phyloP scores from a whole-genome alignment of 768 basidiomycete genomes.

The Lactarius indigo region DNA sequence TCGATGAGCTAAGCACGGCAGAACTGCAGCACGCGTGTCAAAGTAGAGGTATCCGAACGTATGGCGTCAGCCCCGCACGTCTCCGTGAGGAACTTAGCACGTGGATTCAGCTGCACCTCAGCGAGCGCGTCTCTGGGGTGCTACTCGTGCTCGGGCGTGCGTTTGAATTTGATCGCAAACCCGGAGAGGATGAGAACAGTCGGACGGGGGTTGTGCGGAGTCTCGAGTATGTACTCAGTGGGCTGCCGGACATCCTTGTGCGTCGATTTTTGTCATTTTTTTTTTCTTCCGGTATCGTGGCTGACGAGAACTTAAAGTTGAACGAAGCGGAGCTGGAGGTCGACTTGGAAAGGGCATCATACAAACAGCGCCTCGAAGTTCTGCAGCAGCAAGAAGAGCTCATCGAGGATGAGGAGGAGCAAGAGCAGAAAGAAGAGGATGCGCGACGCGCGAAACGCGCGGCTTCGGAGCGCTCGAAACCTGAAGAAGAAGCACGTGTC shows the following conservation, averaged over 20 bases:
- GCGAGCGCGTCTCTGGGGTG: slow-evolving; percentile 89
- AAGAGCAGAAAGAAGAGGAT: slow-evolving; percentile 92
- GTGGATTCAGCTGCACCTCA: slow-evolving; percentile 91
- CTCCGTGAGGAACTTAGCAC: slow-evolving; percentile 85
- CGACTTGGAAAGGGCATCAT: slow-evolving; percentile 87
- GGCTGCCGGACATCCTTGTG: slow-evolving; percentile 92
- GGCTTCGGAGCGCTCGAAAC: slow-evolving; percentile 58
- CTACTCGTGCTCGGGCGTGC: slow-evolving; percentile 92
- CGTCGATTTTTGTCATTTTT: slow-evolving; percentile 28
- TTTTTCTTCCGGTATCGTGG: neutral
- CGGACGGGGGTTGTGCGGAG: slow-evolving; percentile 77
- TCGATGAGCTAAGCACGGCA: slow-evolving; percentile 83
- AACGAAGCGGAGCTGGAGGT: slow-evolving; percentile 98
- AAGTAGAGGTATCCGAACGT: slow-evolving; percentile 88
- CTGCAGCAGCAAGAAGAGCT: slow-evolving; percentile 98
- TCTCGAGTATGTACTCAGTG: slow-evolving; percentile 86
- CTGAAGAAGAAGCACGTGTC: slow-evolving; percentile 63
- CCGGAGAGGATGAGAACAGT: slow-evolving; percentile 73
- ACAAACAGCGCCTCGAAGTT: slow-evolving; percentile 98
- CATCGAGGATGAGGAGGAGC: slow-evolving; percentile 98
- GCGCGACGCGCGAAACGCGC: slow-evolving; percentile 84
- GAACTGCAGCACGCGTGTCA: slow-evolving; percentile 94
- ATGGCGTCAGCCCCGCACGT: slow-evolving; percentile 81
- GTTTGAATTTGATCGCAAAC: slow-evolving; percentile 84
- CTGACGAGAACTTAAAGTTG: slow-evolving; percentile 48